Conservation (phyloP, 2,329 filamentous ascomycete genomes). For the Arthrinium puccinioides region DNA sequence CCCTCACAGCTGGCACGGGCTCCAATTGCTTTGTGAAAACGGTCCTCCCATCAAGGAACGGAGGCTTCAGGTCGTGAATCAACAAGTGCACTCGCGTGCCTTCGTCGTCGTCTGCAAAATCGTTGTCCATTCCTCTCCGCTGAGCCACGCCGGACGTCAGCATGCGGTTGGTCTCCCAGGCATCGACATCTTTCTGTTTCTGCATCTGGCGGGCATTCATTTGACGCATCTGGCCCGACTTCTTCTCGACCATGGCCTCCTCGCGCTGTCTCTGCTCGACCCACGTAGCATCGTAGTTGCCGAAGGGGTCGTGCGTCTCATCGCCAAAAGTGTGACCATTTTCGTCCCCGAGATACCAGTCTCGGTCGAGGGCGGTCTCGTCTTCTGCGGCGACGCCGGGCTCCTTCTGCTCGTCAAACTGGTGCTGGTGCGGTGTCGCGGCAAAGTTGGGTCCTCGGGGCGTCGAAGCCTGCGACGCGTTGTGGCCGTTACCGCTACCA, state of each 20-base stretch:
- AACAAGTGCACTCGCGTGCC: conserved; percentile 81
- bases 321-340: conserved; percentile 79
- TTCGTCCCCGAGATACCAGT: conserved; percentile 90
- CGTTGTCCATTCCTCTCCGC: conserved; percentile 68
- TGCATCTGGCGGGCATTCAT: conserved; percentile 71
- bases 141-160: conserved; percentile 93
- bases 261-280: conserved; percentile 66
- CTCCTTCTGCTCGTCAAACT: conserved; percentile 53
- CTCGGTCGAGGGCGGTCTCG: conserved; percentile 70
- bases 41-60: conserved; percentile 88
- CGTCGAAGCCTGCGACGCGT: conserved; percentile 13
- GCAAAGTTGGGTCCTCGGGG: conserved; percentile 15
- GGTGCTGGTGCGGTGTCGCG: conserved; percentile 41
- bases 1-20: conserved; percentile 84
- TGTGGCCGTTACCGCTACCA: conserved; percentile 10
- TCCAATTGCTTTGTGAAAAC: conserved; percentile 98
- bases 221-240: conserved; percentile 54
- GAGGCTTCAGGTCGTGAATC: conserved; percentile 88
- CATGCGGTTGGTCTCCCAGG: conserved; percentile 99
- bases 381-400: conserved; percentile 59
- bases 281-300: conserved; percentile 64
- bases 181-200: conserved; percentile 90
- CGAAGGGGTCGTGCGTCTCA: conserved; percentile 88
- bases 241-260: conserved; percentile 70
- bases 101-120: conserved; percentile 89